Evolutionary conservation across 441 rosid genomes (phyloP).

Genomic region (Erysimum cheiri): DNA sequence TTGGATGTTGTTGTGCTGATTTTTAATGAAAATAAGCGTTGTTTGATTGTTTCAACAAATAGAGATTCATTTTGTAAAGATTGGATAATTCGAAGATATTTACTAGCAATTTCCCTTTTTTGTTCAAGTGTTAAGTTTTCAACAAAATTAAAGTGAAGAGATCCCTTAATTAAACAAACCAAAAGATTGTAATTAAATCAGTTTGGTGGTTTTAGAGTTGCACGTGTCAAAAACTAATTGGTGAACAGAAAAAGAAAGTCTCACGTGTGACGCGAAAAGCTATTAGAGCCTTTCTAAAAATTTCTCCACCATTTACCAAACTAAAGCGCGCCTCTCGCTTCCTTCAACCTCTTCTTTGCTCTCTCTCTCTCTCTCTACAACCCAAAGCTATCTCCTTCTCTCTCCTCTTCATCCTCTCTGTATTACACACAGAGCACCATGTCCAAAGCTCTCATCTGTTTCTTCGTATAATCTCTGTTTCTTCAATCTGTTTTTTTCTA

Average conservation of each 20-base stretch:
- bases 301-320: slow-evolving; percentile 41
- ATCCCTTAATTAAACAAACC: background rate
- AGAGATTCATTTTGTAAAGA: background rate
- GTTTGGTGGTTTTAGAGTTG: slow-evolving; percentile 1
- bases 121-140: slow-evolving; percentile 23
- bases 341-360: slow-evolving; percentile 32
- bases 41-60: background rate
- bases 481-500: background rate
- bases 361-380: slow-evolving; percentile 22
- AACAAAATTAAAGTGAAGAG: background rate
- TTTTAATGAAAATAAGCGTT: background rate
- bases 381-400: slow-evolving; percentile 33
- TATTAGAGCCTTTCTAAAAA: slow-evolving; percentile 38
- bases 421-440: slow-evolving; percentile 24
- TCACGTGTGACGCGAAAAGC: slow-evolving; percentile 45
- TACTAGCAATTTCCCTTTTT: background rate
- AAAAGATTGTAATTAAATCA: background rate
- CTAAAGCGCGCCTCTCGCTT: slow-evolving; percentile 47
- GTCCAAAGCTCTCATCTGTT: slow-evolving; percentile 22
- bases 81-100: background rate
- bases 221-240: slow-evolving; percentile 18
- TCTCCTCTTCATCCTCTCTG: background rate
- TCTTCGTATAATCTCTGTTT: background rate
- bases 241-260: slow-evolving; percentile 33
- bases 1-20: background rate